Base-by-base conservation (phyloP, 1,284 basidiomycete species). In the Irpex sp. region DNA sequence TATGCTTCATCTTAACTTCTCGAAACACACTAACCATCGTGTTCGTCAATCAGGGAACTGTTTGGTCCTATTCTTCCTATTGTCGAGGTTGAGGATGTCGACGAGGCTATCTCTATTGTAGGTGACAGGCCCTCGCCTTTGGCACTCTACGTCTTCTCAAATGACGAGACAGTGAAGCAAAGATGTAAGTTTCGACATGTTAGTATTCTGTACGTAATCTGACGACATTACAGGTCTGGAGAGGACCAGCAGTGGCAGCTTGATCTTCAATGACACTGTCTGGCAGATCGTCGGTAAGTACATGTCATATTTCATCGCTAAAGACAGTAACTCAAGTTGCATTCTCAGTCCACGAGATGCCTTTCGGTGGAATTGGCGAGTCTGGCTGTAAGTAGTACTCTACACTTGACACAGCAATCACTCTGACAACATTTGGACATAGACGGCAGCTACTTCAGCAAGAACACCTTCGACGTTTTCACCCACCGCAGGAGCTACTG, bases 21-120 rank as follows among this genome's bases (percentile, higher is more conserved):
- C 8, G 3, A 44, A 15, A 9, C 15, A 9, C 47, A 40, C 2
- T 11, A 36, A 9, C 37, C 4, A 19, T 44, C 60, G 60, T 51
- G 59, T 60, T 49, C 54, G 6, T 55, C 7, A 65, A 85, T 84
- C 17, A 51, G 49, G 49, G 88, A 91, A 72, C 76, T 88, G 11
- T 90, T 92, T 71, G 91, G 88, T 0, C 89, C 90, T 0, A 73
- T 92, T 19, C 72, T 92, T 2, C 83, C 88, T 4, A 81, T 93
- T 58, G 72, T 92, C 3, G 78, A 87, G 1, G 81, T 91, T 7
- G 81, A 84, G 60, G 75, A 78, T 63, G 68, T 82, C 11, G 79
- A 85, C n/a, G 78, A 79, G 5, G 86, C 84, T 2, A 81, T 87
- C 62, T 69, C 75, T 6, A 81, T 83, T 64, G 74, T 89, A 59